A percentile compares a stretch with the other conserved stretches of the same genome.
Evolutionary conservation across 78 protist species (phyloP).

Genomic region (Dictyostelium brefeldianum): DNA sequence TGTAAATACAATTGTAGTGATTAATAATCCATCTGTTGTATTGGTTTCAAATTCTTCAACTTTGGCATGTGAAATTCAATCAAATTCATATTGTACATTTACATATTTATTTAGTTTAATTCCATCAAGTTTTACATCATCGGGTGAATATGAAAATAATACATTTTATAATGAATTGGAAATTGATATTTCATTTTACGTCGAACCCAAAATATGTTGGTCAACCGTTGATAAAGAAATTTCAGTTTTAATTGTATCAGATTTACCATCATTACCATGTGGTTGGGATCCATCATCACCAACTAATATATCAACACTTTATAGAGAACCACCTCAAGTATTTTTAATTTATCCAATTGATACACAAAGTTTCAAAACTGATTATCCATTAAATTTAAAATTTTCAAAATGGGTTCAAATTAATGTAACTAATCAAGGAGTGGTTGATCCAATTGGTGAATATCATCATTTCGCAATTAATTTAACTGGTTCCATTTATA

Average conservation of each 20-base stretch:
- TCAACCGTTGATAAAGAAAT: not conserved
- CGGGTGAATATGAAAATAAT: not conserved
- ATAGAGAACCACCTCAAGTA: not conserved
- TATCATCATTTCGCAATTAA: not conserved
- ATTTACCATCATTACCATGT: conserved; percentile 3
- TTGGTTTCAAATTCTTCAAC: conserved; percentile 8
- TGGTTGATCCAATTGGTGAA: too few relatives aligned
- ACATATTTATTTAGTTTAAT: not conserved
- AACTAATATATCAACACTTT: not conserved
- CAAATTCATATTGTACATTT: conserved; percentile 3
- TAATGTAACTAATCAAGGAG: too few relatives aligned
- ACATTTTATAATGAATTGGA: not conserved
- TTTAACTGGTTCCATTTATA: not conserved
- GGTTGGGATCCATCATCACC: not conserved
- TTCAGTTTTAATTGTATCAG: not conserved
- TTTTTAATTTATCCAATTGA: not conserved
- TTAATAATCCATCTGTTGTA: conserved; percentile 9
- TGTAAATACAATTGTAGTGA: not conserved
- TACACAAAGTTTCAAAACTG: not conserved
- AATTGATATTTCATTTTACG: not conserved
- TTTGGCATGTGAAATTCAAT: not conserved
- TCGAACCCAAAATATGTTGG: conserved; percentile 10
- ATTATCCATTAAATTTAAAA: conserved; percentile 3
- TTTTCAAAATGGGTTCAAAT: conserved; percentile 11
- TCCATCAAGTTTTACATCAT: not conserved